phyloP scores from a whole-genome alignment of 2,329 filamentous ascomycete genomes.

The Diaporthe sp. region DNA sequence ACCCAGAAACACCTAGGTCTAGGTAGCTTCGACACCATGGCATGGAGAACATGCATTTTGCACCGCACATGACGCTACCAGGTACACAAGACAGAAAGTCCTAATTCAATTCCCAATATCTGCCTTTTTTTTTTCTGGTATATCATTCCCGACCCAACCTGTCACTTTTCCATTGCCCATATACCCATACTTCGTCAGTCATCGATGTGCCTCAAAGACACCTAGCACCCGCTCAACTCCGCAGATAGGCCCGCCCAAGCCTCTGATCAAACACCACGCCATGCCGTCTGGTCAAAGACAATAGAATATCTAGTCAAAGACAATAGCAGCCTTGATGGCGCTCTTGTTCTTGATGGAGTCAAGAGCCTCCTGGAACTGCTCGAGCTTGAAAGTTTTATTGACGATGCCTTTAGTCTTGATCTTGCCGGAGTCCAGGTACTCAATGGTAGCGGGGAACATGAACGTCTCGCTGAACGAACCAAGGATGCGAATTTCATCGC shows the following conservation, averaged over 20 bases:
- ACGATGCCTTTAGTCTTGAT: conserved; percentile 77
- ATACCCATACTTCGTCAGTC: conserved; percentile 8
- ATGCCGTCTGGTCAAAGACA: conserved; percentile 69
- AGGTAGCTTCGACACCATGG: not conserved
- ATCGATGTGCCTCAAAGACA: not conserved
- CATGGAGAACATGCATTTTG: not conserved
- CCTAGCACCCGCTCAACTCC: not conserved
- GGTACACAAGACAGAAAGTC: not conserved
- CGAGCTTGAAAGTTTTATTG: conserved; percentile 80
- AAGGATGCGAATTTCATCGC: conserved; percentile 78
- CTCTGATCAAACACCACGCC: conserved; percentile 3
- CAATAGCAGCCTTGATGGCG: conserved; percentile 81
- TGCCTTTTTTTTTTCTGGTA: not conserved
- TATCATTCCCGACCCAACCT: not conserved
- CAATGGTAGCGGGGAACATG: conserved; percentile 72
- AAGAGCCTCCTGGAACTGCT: conserved; percentile 78
- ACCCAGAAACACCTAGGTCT: not conserved
- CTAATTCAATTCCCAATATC: not conserved
- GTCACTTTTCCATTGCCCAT: conserved; percentile 6
- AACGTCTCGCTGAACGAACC: conserved; percentile 81
- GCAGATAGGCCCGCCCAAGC: not conserved
- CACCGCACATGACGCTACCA: not conserved
- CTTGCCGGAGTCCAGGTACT: conserved; percentile 70
- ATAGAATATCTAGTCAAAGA: conserved; percentile 72
- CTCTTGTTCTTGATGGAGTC: conserved; percentile 80